These are phyloP conservation scores for Litsea cubeba DNA, from an alignment of 164 flowering plant species.

Conservation along the genomic window DNA sequence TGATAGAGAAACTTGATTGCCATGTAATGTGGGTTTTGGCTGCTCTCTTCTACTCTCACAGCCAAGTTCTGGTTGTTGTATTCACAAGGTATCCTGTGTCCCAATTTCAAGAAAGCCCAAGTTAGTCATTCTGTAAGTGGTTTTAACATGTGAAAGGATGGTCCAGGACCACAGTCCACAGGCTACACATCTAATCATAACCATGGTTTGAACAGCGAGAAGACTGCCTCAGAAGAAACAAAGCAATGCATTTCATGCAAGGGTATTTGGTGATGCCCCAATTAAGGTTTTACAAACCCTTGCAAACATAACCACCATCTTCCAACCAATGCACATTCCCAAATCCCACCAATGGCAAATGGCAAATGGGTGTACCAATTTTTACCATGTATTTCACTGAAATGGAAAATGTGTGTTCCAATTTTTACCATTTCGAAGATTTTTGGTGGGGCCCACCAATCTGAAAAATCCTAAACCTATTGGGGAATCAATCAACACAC, in stretches of 20 bases:
- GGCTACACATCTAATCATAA: no score
- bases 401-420: no score
- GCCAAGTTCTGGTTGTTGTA: conserved; percentile 65
- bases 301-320: background rate
- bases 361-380: background rate
- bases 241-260: no score
- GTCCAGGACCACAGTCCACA: background rate
- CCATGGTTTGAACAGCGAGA: no score
- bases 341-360: no score
- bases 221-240: no score
- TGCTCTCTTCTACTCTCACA: conserved; percentile 69
- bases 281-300: no score
- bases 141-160: conserved; percentile 42
- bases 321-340: background rate
- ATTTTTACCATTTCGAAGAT: background rate
- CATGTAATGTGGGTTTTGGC: conserved; percentile 63
- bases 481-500: no score
- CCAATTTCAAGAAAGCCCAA: background rate
- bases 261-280: no score
- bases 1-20: conserved; percentile 74
- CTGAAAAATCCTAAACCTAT: background rate
- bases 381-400: no score
- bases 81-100: conserved; percentile 68
- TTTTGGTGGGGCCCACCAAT: background rate
- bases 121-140: background rate